Percentiles rank a stretch among this genome's conserved stretches.
These are phyloP conservation scores for Didymosphaeria variabile DNA, from an alignment of 2,329 filamentous ascomycete genomes.

Conservation along the genomic window DNA sequence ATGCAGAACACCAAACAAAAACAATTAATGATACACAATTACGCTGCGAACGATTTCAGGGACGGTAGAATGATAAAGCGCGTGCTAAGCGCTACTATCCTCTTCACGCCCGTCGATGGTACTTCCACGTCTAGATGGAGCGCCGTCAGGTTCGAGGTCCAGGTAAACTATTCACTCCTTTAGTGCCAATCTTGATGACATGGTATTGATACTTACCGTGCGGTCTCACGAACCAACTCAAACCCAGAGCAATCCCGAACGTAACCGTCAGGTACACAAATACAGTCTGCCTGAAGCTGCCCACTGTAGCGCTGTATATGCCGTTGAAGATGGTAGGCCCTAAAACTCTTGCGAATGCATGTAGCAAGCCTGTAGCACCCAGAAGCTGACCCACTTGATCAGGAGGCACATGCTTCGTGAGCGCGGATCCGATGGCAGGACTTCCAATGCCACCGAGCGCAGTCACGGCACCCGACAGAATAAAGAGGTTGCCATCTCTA, in stretches of 20 bases:
- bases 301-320: constrained; percentile 84
- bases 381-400: constrained; percentile 87
- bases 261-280: constrained; percentile 77
- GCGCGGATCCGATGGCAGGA: constrained; percentile 81
- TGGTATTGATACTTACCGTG: constrained; percentile 68
- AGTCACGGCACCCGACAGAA: constrained; percentile 75
- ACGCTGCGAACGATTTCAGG: background rate
- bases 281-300: constrained; percentile 78
- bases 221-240: constrained; percentile 76
- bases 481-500: constrained; percentile 70
- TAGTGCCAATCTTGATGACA: background rate
- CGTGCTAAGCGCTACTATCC: background rate
- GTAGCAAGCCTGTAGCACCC: constrained; percentile 85
- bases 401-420: constrained; percentile 90
- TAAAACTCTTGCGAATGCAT: constrained; percentile 80
- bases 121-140: constrained; percentile 10
- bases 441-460: constrained; percentile 84
- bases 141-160: constrained; percentile 16
- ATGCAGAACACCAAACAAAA: background rate
- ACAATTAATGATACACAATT: background rate
- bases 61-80: background rate
- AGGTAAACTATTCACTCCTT: constrained; percentile 15
- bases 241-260: constrained; percentile 72
- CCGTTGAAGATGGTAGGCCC: constrained; percentile 85
- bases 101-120: background rate